Evolutionary conservation across 805 yeast genomes (phyloP), one percentile per base, ranked within the genome.

Genomic region (Barnettozyma wickerhamii): DNA sequence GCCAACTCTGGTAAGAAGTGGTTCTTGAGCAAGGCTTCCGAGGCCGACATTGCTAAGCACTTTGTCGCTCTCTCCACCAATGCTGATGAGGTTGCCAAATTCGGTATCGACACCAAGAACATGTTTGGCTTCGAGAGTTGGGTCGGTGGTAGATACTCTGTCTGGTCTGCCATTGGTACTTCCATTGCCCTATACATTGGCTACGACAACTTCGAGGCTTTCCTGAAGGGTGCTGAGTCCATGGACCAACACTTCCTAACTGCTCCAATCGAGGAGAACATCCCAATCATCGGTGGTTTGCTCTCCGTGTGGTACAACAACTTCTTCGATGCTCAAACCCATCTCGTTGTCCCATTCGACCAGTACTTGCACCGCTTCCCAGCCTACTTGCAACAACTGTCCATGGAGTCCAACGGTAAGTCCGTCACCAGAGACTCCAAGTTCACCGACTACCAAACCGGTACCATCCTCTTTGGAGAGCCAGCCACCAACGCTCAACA

Each of bases 111-210:
- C 72, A 80, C 96, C 63, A 84, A 80, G 65, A 93, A 93, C 76
- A 93, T 93, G 99, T 93, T 93, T 68, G 98, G 95, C 50, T 93
- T 93, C 60, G 96, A 90, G 66, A 83, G 72, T 71, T 93, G 99
- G 99, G 99, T 93, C 51, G 99, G 99, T 62, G 99, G 99, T 63
- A 84, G 99, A 69, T 93, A 93, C 81, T 93, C 99, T n/a, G 99
- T 93, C 48, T 93, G 99, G 99, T 86, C 96, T 32, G 95, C 99
- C 49, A 93, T 93, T 65, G 99, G 99, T 48, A 79, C 93, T 56
- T 86, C 96, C 21, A 91, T 93, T 49, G 95, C 95, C 56, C 70
- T 93, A 55, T 93, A 84, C 79, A 83, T 93, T 64, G 99, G 99
- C 52, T 93, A 64, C 66, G 98, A 93, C 50, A 86, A 89, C 77